Percentiles rank a stretch among this genome's conserved stretches.
Conservation (phyloP, 2,329 filamentous ascomycete genomes). For the Aspergillus niger region DNA sequence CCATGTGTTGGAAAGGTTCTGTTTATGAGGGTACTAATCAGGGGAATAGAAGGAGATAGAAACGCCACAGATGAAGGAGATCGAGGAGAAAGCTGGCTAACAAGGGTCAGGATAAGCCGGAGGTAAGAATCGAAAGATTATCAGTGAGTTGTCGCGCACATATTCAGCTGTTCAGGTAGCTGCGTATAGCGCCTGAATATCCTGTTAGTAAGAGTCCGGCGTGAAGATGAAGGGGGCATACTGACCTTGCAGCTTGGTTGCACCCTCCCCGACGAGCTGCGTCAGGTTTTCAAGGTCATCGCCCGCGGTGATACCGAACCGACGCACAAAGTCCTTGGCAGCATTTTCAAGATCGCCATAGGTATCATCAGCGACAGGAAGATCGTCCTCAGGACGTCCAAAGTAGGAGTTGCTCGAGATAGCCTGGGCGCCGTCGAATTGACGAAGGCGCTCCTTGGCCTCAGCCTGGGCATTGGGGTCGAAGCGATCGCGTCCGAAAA, state of each 20-base stretch:
- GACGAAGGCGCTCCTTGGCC: slow-evolving; percentile 82
- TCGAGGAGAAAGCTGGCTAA: slow-evolving; percentile 14
- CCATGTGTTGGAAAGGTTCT: not conserved
- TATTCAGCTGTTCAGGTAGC: slow-evolving; percentile 51
- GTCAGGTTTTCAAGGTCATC: slow-evolving; percentile 93
- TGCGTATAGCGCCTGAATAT: slow-evolving; percentile 48
- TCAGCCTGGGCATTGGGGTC: slow-evolving; percentile 79
- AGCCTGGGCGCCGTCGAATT: slow-evolving; percentile 86
- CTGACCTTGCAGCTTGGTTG: slow-evolving; percentile 75
- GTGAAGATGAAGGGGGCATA: not conserved
- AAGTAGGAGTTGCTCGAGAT: slow-evolving; percentile 99
- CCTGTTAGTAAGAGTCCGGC: slow-evolving; percentile 13
- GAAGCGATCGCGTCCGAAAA: slow-evolving; percentile 88
- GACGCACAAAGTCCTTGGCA: slow-evolving; percentile 92
- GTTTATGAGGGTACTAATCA: slow-evolving; percentile 8
- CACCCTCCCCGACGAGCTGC: slow-evolving; percentile 80
- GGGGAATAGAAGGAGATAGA: slow-evolving; percentile 8
- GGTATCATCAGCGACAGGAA: slow-evolving; percentile 64
- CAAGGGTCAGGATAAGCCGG: slow-evolving; percentile 6
- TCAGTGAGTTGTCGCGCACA: not conserved
- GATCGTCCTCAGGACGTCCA: slow-evolving; percentile 83
- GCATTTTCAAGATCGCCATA: slow-evolving; percentile 92
- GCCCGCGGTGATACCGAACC: slow-evolving; percentile 91
- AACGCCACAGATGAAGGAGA: slow-evolving; percentile 17
- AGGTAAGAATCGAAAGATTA: slow-evolving; percentile 1